Base-by-base conservation (phyloP, 345 rosid genomes). In the Citrus hindsii region DNA sequence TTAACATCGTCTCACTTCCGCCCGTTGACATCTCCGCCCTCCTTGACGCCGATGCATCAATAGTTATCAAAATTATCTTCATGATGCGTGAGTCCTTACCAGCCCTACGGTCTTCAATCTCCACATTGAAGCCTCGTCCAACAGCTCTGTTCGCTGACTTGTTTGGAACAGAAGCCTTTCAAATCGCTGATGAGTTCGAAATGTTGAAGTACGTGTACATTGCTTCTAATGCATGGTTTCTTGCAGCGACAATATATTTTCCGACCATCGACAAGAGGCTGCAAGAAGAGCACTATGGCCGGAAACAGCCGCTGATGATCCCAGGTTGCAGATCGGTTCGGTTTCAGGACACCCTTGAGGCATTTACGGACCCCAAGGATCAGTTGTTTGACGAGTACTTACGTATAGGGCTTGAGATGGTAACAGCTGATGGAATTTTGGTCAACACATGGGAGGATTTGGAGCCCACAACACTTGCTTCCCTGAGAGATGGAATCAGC, bases 311-410 rank as follows among this genome's bases (percentile, higher is more conserved):
- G 4, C 74, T 89, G 2, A 1, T 12, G 6, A 66, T 90, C 62
- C 97, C 93, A 1, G 96, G 96, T 1, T 90, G 92, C 80, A 81
- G 75, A 61, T 80, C 93, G 28, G 67, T 93, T 74, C 82, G 76
- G 22, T 85, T 81, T 1, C 82, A 80, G 70, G 92, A 91, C 63
- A 74, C 82, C 5, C 22, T 88, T n/a, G 89, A 89, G 5, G 64
- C 86, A 1, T 67, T 83, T 55, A 35, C 71, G 72, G 65, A 69
- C 58, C 84, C 66, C 10, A 79, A 82, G 7, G 77, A 76, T 69
- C 82, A 21, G 8, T 14, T 62, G 80, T 67, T 2, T 66, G 69
- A 67, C 67, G 81, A 78, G 65, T 48, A 69, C 71, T 38, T 59
- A 40, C 42, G 79, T 9, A 33, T 77, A 27, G 77, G 81, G 25